Evolutionary conservation across 768 basidiomycete species (phyloP), one percentile per base, ranked within the genome.

Genomic region (Mycena polygramma): DNA sequence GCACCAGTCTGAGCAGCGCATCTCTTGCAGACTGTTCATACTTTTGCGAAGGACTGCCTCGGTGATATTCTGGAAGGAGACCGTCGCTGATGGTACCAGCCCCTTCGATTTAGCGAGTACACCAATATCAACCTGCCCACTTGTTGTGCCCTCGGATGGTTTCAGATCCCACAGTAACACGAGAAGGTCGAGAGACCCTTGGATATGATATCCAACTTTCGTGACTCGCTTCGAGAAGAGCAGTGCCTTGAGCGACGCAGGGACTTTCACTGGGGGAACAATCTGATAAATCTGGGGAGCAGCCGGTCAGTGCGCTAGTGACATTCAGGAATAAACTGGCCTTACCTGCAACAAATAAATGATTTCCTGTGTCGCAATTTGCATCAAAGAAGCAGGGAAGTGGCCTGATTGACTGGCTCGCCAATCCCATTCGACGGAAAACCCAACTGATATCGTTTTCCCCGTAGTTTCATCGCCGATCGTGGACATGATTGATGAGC

Each of bases 381-480:
- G 39, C 39, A 41, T 41, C 39, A 41, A 41, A 2, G 61, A 30
- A 6, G 49, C 61, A 17, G 61, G 61, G 17, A 62, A 62, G 14
- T 52, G 61, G 14, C 61, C 61, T 5, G 46, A 19, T 52, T 51
- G 35, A 22, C 61, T 51, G 4, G 48, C 61, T 19, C 22, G 30
- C 61, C 61, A 62, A 52, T 62, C 61, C 61, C 61, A 62, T 20
- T 62, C 48, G 1, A 62, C 22, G 11, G 61, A 51, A 62, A 62
- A 62, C 14, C 61, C 61, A 3, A 62, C 61, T 2, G 7, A 2
- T 39, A 62, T 52, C 9, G 14, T 52, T 36, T 37, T 37, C 2
- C 22, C 49, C 9, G 61, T 37, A 52, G 30, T 62, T 22, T 49
- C 49, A 19, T 62, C 48, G 14, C 49, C 48, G 14, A 63, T 30